A percentile compares a stretch with the other conserved stretches of the same genome.
These are phyloP conservation scores for Acorus gramineus DNA, from an alignment of 106 monocot species.

Conservation along the genomic window DNA sequence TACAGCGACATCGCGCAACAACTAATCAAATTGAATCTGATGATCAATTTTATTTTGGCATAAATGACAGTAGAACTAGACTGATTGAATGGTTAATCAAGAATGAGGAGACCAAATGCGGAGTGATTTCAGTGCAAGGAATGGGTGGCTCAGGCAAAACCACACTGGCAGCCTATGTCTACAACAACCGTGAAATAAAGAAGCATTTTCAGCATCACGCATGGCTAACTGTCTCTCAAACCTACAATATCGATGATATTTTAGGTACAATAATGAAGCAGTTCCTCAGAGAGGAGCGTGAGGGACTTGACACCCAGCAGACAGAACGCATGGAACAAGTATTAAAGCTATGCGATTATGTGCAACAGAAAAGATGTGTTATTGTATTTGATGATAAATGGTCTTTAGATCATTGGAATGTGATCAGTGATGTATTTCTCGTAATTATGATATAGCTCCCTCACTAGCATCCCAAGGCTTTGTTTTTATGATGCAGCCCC, in stretches of 20 bases:
- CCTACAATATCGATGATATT: neutral
- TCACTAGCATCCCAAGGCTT: constrained; percentile 8
- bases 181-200: neutral
- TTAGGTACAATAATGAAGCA: constrained; percentile 1
- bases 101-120: neutral
- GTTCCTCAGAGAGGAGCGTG: neutral
- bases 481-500: constrained; percentile 13
- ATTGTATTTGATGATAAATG: constrained; percentile 31
- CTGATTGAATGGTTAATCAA: constrained; percentile 3
- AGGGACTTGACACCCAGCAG: no score
- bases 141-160: constrained; percentile 23
- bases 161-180: constrained; percentile 18
- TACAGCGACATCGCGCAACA: no score
- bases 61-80: neutral
- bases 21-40: no score
- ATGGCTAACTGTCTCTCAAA: constrained; percentile 14
- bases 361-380: constrained; percentile 13
- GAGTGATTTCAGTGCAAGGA: constrained; percentile 1
- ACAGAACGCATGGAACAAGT: neutral
- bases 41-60: no score
- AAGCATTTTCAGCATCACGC: neutral
- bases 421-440: constrained; percentile 8
- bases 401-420: constrained; percentile 11
- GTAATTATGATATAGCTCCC: constrained; percentile 11
- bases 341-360: neutral